Conservation (phyloP, 169 alveolate genomes). For the Eimeria zaria region DNA sequence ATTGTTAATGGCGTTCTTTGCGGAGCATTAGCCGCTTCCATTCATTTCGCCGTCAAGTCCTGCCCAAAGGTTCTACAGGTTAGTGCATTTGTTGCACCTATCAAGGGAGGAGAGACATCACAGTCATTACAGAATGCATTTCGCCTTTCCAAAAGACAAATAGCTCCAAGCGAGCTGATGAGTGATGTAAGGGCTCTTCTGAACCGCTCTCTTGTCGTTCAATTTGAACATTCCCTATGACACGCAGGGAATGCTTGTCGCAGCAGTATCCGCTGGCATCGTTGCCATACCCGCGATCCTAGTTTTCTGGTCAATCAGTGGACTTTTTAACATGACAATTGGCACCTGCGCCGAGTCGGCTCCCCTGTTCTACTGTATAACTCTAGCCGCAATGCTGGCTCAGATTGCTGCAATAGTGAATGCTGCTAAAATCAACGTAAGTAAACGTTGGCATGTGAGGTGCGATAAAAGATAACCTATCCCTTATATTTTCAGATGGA, state of each 20-base stretch:
- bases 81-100: not conserved
- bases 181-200: not conserved
- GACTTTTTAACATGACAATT: constrained; percentile 64
- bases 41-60: constrained; percentile 57
- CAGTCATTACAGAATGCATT: constrained; percentile 35
- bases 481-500: constrained; percentile 11
- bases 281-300: constrained; percentile 58
- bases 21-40: constrained; percentile 62
- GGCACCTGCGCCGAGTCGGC: constrained; percentile 75
- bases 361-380: constrained; percentile 52
- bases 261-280: constrained; percentile 57
- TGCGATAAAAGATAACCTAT: not conserved
- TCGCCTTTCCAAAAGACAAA: constrained; percentile 18
- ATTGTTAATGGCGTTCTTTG: constrained; percentile 74
- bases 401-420: constrained; percentile 59
- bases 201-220: not conserved
- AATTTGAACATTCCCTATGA: not conserved
- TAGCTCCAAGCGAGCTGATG: constrained; percentile 28
- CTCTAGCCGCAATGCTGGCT: constrained; percentile 73
- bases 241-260: constrained; percentile 44
- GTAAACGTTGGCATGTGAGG: not conserved
- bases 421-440: constrained; percentile 59
- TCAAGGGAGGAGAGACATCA: not conserved
- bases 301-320: constrained; percentile 49
- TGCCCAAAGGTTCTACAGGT: constrained; percentile 66